Base-by-base conservation (phyloP, 2,329 filamentous ascomycete species). In the Pseudocercospora vitis region DNA sequence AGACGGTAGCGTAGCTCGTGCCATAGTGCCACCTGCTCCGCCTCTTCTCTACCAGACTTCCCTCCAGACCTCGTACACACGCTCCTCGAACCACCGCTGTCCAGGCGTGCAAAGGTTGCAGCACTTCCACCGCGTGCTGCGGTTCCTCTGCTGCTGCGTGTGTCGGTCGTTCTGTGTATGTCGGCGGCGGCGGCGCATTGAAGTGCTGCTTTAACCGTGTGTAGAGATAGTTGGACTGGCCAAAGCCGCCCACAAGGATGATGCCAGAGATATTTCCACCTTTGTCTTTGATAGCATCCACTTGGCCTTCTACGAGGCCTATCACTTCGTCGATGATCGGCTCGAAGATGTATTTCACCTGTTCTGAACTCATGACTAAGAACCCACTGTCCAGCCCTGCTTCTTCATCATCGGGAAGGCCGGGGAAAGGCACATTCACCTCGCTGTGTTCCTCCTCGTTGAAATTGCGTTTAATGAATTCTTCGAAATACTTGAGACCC, bases 401-500 rank as follows among this genome's bases (percentile, higher is more conserved):
- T 46, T 85, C 85, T 70, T 89, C 85, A 54, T 91, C 86, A 63
- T 92, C 88, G 0, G 87, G 80, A 2, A 91, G 73, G 1, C 88
- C 88, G 1, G 87, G 88, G 60, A 91, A 88, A 0, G 88, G 88
- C 3, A 91, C 81, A 53, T 90, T 90, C 54, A 91, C 82, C 67
- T 91, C 88, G 23, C 50, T 60, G 48, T 63, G 63, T 46, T 84
- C 79, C 58, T 88, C 82, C 65, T 90, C 87, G 42, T 89, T 86
- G 67, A 91, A 92, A 65, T 90, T 91, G 11, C 88, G 81, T 72
- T 92, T 92, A 11, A 92, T 87, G 67, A 89, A 91, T 66, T 91
- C 87, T 64, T 92, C 88, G 70, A 90, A 92, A 66, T 90, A 91
- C 51, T 83, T 81, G 47, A 91, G 74, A 1, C 85, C 88, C 74